Percentiles rank a stretch among this genome's conserved stretches.
Conservation (phyloP, 2,329 filamentous ascomycete genomes). For the Venturia effusa region DNA sequence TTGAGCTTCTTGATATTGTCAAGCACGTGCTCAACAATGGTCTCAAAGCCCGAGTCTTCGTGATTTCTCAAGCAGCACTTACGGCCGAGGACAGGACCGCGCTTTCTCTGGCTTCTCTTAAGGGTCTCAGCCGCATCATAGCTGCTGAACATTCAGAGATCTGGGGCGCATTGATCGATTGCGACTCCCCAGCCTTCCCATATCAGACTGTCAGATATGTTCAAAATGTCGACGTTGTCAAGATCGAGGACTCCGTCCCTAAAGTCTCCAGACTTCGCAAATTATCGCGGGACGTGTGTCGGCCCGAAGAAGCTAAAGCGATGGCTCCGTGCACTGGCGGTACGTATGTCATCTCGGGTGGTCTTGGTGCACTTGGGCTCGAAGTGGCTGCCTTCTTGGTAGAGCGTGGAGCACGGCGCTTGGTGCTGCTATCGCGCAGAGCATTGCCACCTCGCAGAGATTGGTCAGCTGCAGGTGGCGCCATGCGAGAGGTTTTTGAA, state of each 20-base stretch:
- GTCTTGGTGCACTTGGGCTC: constrained; percentile 31
- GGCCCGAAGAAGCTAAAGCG: not conserved
- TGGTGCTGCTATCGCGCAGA: not conserved
- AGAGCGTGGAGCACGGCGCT: constrained; percentile 16
- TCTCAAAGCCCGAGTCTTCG: constrained; percentile 19
- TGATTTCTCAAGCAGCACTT: constrained; percentile 20
- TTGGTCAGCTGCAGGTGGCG: not conserved
- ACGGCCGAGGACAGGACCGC: constrained; percentile 19
- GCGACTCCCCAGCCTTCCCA: not conserved
- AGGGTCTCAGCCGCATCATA: constrained; percentile 29
- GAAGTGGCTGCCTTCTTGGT: constrained; percentile 27
- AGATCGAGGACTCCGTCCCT: not conserved
- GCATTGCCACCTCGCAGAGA: not conserved
- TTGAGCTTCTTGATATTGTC: constrained; percentile 17
- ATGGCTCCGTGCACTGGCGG: constrained; percentile 21
- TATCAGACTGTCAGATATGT: not conserved
- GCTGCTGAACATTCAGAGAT: constrained; percentile 15
- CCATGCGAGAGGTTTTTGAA: not conserved
- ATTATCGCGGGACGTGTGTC: not conserved
- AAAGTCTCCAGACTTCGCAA: not conserved
- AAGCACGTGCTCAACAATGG: constrained; percentile 14
- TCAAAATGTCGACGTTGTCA: not conserved
- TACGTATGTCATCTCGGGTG: constrained; percentile 34
- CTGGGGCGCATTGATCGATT: not conserved
- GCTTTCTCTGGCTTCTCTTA: constrained; percentile 25